Percentiles rank a stretch among this genome's conserved stretches.
phyloP scores from a whole-genome alignment of 192 early-diverging fungal genomes.

The Radiomyces spectabilis region DNA sequence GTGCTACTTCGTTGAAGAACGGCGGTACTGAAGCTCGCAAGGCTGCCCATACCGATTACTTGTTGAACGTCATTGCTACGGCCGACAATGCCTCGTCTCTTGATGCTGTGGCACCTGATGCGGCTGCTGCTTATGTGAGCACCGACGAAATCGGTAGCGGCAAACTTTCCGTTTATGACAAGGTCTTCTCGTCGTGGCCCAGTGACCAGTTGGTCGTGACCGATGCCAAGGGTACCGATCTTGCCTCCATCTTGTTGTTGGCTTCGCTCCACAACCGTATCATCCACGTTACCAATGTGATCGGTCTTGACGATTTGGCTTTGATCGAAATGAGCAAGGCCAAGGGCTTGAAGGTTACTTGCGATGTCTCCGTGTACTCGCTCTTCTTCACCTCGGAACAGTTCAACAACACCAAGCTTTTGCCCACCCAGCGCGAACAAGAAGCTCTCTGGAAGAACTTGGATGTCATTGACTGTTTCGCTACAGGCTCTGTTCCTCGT shows the following conservation, averaged over 20 bases:
- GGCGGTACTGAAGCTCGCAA: conserved; percentile 47
- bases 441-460: conserved; percentile 78
- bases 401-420: conserved; percentile 26
- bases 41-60: conserved; percentile 67
- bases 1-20: conserved; percentile 33
- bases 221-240: conserved; percentile 78
- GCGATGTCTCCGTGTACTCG: conserved; percentile 87
- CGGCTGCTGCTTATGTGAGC: conserved; percentile 54
- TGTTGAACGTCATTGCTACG: conserved; percentile 61
- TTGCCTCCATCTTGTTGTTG: conserved; percentile 83
- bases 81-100: conserved; percentile 51
- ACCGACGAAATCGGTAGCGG: conserved; percentile 42
- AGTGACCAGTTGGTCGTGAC: conserved; percentile 64
- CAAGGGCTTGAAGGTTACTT: conserved; percentile 80
- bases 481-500: conserved; percentile 66
- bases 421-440: conserved; percentile 53
- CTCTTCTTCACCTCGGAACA: conserved; percentile 65
- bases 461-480: conserved; percentile 86
- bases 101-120: conserved; percentile 29
- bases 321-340: conserved; percentile 83
- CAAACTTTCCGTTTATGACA: conserved; percentile 56
- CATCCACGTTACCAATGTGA: conserved; percentile 87
- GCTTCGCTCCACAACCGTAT: conserved; percentile 75
- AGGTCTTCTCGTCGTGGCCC: conserved; percentile 81
- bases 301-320: conserved; percentile 69